Base-by-base conservation (phyloP, 2,329 filamentous ascomycete species). In the Ophiostoma ulmi region DNA sequence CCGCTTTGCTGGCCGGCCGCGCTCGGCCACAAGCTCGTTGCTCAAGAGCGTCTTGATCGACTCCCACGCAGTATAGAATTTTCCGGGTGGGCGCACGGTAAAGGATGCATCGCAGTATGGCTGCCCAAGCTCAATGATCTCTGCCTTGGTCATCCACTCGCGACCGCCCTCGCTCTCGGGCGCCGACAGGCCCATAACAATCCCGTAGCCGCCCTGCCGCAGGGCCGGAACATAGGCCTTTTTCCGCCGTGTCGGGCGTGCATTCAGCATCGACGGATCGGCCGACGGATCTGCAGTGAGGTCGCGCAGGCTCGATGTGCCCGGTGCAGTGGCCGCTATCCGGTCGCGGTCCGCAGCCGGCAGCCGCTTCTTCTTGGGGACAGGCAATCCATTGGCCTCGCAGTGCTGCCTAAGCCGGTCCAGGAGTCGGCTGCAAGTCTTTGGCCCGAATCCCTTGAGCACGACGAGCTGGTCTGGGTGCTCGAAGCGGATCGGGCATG, bases 11-110 rank as follows among this genome's bases (percentile, higher is more conserved):
- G 91, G 91, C 20, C 90, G 84, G 0, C 91, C 90, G 69, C 87
- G 87, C 74, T 91, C 89, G 71, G 88, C 89, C 0, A 94, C 90
- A 3, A 94, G 80, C 71, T 93, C 90, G 76, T 94, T 93, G 70
- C 88, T 83, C 5, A 89, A 75, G 41, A 95, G 80, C 0, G 90
- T 92, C 77, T 91, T 92, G 85, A 94, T 93, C 1, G 91, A 93
- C 75, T 87, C 90, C 91, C 91, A 95, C 0, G 92, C 92, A 0
- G 91, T 94, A 75, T 92, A 91, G 75, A 87, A 91, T 71, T 88
- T 90, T 13, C 84, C 88, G 0, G 90, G 82, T 70, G 92, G 89
- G 58, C 81, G 83, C 0, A 86, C 87, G 0, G 86, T 90, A 75
- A 93, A 93, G 0, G 91, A 93, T 1, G 89, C 81, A 76, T 94